Base-by-base conservation (phyloP, 495 filamentous ascomycete genomes). In the Astrocystis sublimbata region DNA sequence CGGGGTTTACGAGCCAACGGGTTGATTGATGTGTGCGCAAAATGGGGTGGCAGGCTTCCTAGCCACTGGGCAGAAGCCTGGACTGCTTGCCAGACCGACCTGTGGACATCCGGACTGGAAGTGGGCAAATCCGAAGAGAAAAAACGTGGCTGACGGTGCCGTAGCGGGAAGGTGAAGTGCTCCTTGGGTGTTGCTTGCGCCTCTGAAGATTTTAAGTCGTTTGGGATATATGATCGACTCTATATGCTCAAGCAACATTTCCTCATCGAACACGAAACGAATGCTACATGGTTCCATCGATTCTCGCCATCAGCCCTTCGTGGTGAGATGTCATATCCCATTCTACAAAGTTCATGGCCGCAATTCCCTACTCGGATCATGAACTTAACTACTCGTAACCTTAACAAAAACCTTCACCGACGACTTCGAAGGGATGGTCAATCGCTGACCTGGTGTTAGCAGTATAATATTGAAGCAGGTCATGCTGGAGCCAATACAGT, bases 81-180 rank as follows among this genome's bases (percentile, higher is more conserved):
- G n/a, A n/a, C 26, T 53, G 58, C 49, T 49, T 43, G 49, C 58
- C 58, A 52, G 58, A 17, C 52, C 10, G 28, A 43, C 38, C 7
- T 19, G 56, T 58, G 56, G 42, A 17, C 49, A 30, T 35, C 8
- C 28, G 9, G 49, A 36, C 49, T 35, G 21, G 31, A 49, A 36
- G 31, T 61, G 49, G 58, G 49, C 58, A 61, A 61, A 61, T 53
- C 36, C 38, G 38, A 53, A n/a, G n/a, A n/a, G n/a, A n/a, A n/a
- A n/a, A 61, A 61, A 61, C 58, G 58, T 61, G 58, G 58, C 38
- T 53, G 53, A 61, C 58, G 58, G 58, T 61, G 46, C 58, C 58
- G 21, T 38, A 46, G 30, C 13, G 46, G 30, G 46, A 46, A 35
- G 24, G 28, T 47, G 19, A 47, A 49, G n/a, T n/a, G n/a, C n/a